Conservation (phyloP, 257 asterid species). For the Solanum rostratum region DNA sequence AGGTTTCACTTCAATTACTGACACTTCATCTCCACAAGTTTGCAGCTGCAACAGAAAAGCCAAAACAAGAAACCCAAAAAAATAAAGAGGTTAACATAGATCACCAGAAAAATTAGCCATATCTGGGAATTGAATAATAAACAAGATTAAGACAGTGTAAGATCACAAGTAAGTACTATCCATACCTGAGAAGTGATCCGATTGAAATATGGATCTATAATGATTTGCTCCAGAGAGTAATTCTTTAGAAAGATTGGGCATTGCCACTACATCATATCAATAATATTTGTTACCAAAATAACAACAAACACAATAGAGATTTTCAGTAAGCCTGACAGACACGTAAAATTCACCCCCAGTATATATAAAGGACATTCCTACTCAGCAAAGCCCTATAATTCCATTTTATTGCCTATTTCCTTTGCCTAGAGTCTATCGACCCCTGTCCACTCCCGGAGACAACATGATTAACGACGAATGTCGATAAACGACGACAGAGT, state of each 20-base stretch:
- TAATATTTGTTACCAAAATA: not conserved
- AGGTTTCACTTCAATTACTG: slow-evolving; percentile 88
- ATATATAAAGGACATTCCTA: too few species aligned
- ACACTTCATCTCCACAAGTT: slow-evolving; percentile 62
- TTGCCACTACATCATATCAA: too few species aligned
- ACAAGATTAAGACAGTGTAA: too few species aligned
- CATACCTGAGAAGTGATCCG: too few species aligned
- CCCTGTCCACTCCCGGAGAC: not conserved
- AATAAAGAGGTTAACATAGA: not conserved
- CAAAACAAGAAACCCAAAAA: not conserved
- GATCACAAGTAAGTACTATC: too few species aligned
- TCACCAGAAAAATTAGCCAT: not conserved
- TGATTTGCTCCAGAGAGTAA: too few species aligned
- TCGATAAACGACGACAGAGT: not conserved
- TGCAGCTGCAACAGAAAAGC: slow-evolving; percentile 31
- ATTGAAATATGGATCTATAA: too few species aligned
- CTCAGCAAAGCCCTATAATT: too few species aligned
- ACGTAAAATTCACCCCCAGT: not conserved
- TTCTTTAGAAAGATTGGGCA: too few species aligned
- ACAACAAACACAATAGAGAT: not conserved
- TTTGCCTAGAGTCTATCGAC: not conserved
- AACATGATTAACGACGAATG: not conserved
- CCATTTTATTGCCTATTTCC: too few species aligned
- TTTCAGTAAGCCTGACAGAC: not conserved
- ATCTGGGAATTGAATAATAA: too few species aligned